A percentile compares a stretch with the other conserved stretches of the same genome.
phyloP scores from a whole-genome alignment of 352 stramenopile species.

The Globisporangium barbulae region DNA sequence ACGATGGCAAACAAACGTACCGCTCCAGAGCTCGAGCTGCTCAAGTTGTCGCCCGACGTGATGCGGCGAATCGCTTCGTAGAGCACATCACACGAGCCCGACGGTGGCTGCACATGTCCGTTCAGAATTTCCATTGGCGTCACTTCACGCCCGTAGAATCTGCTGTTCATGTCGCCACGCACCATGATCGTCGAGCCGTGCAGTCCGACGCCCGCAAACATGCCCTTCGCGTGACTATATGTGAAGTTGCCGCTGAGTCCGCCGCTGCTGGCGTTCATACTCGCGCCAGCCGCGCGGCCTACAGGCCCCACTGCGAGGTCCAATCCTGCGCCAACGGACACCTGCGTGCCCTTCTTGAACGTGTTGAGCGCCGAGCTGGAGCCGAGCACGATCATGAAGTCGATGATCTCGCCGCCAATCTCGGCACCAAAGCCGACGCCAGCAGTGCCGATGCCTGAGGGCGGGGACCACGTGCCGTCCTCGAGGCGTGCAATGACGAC shows the following conservation, averaged over 20 bases:
- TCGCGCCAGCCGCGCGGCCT: constrained; percentile 65
- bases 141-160: constrained; percentile 84
- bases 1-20: constrained; percentile 5
- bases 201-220: constrained; percentile 73
- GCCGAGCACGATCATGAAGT: constrained; percentile 88
- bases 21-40: background rate
- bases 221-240: constrained; percentile 82
- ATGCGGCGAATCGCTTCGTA: constrained; percentile 69
- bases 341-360: constrained; percentile 83
- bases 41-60: constrained; percentile 13
- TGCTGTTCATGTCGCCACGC: constrained; percentile 78
- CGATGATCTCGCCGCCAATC: constrained; percentile 83
- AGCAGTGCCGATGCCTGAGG: constrained; percentile 78
- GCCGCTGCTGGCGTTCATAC: constrained; percentile 70
- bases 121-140: constrained; percentile 79
- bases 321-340: constrained; percentile 72
- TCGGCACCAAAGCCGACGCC: constrained; percentile 81
- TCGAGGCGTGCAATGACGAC: constrained; percentile 76
- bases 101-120: constrained; percentile 61
- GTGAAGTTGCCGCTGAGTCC: constrained; percentile 83
- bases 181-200: constrained; percentile 84
- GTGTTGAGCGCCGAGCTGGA: constrained; percentile 66
- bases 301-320: constrained; percentile 76
- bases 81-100: constrained; percentile 59
- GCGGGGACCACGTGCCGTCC: constrained; percentile 80